Evolutionary conservation across 306 rosid genomes (phyloP).

Genomic region (Ormosia emarginata): DNA sequence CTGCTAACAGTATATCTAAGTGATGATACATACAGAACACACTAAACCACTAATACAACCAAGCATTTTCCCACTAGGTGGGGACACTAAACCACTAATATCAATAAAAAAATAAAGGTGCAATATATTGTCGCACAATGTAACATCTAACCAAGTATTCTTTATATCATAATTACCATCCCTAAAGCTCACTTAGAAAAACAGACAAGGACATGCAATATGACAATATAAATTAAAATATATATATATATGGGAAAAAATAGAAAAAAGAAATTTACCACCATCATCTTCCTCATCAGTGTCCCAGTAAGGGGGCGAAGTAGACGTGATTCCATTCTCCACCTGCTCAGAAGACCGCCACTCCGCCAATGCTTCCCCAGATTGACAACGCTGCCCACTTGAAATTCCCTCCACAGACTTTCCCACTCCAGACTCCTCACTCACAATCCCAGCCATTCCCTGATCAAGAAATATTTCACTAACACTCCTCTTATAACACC

Average conservation of each 20-base stretch:
- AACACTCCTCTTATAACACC: slow-evolving; percentile 35
- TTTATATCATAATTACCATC: background rate
- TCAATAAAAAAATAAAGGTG: background rate
- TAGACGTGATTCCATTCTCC: slow-evolving; percentile 88
- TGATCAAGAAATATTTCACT: slow-evolving; percentile 41
- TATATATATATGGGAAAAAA: background rate
- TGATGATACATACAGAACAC: background rate
- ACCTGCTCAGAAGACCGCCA: slow-evolving; percentile 97
- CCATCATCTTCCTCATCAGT: slow-evolving; percentile 83
- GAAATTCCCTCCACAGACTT: slow-evolving; percentile 69
- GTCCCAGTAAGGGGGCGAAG: slow-evolving; percentile 95
- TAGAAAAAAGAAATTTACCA: slow-evolving; percentile 39
- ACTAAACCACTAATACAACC: background rate
- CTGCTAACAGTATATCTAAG: background rate
- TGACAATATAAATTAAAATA: background rate
- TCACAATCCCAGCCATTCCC: slow-evolving; percentile 79
- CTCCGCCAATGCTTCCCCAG: slow-evolving; percentile 90
- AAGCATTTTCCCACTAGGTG: no score
- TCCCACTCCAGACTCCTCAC: slow-evolving; percentile 78
- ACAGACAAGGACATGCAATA: background rate
- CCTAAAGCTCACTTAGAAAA: slow-evolving; percentile 8
- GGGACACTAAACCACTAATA: background rate
- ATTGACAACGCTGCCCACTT: slow-evolving; percentile 71
- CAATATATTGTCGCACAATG: background rate
- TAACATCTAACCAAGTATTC: background rate